Conservation (phyloP, 2,329 filamentous ascomycete genomes). For the Botrytis deweyae region DNA sequence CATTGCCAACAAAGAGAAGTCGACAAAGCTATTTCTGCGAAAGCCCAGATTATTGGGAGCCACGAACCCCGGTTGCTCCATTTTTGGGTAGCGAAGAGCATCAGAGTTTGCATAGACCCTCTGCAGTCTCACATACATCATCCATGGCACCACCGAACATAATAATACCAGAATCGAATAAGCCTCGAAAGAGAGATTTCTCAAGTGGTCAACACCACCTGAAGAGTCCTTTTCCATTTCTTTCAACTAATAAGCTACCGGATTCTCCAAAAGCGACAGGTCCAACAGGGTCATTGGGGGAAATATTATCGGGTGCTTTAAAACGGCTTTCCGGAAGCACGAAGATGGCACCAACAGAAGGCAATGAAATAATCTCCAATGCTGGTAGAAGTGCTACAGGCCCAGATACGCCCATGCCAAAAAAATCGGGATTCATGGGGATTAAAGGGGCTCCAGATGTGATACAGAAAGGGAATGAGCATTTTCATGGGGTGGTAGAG, state of each 20-base stretch:
- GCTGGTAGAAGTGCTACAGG: conserved; percentile 23
- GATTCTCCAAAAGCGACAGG: neutral
- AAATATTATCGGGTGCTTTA: conserved; percentile 25
- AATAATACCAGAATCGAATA: neutral
- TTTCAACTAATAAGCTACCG: conserved; percentile 9
- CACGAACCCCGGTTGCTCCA: neutral
- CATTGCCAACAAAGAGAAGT: conserved; percentile 8
- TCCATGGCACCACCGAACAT: neutral
- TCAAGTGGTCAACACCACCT: conserved; percentile 26
- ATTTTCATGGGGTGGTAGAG: conserved; percentile 26
- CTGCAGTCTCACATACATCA: conserved; percentile 4
- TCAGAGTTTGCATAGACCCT: neutral
- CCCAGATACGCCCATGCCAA: conserved; percentile 29
- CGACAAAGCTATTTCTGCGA: conserved; percentile 14
- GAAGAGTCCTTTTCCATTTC: conserved; percentile 31
- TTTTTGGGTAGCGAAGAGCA: neutral
- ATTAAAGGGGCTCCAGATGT: conserved; percentile 16
- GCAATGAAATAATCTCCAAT: conserved; percentile 21
- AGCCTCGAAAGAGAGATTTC: conserved; percentile 19
- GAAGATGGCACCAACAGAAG: neutral
- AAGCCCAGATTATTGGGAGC: neutral
- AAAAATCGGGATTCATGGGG: conserved; percentile 25
- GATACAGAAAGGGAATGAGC: conserved; percentile 26
- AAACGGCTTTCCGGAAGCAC: conserved; percentile 22
- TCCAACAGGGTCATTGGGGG: conserved; percentile 6